Evolutionary conservation across 148 eudicot species (phyloP).

Genomic region (Vaccinium macrocarpon): DNA sequence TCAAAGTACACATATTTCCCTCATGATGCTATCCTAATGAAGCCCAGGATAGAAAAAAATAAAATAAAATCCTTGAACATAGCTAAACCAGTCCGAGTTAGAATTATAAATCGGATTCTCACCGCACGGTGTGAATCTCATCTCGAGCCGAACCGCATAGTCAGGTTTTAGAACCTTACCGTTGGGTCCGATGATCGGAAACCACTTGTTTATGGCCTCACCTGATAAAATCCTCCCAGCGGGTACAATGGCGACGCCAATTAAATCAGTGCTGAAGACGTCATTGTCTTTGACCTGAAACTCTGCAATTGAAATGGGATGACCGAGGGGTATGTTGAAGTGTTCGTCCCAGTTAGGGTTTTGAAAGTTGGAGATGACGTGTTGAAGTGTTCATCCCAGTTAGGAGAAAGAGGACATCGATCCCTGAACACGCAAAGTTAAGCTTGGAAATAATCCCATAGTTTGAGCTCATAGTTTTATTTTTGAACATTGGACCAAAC

Average conservation of each 20-base stretch:
- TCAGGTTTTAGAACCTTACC: slow-evolving; percentile 63
- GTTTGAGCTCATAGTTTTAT: too few species aligned
- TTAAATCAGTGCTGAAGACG: slow-evolving; percentile 72
- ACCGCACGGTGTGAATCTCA: slow-evolving; percentile 43
- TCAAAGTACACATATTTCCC: background rate
- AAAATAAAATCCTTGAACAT: too few species aligned
- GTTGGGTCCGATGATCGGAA: slow-evolving; percentile 39
- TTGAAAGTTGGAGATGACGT: slow-evolving; percentile 54
- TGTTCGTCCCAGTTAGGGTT: slow-evolving; percentile 75
- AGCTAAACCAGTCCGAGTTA: slow-evolving; percentile 19
- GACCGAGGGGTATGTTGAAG: slow-evolving; percentile 69
- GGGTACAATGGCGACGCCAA: slow-evolving; percentile 55
- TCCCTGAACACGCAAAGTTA: too few species aligned
- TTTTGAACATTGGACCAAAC: too few species aligned
- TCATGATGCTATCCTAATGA: too few species aligned
- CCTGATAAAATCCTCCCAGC: slow-evolving; percentile 47
- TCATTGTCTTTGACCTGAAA: slow-evolving; percentile 81
- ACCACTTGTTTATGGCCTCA: slow-evolving; percentile 60
- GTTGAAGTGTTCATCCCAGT: too few species aligned
- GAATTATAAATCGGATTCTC: slow-evolving; percentile 21
- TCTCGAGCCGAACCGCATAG: slow-evolving; percentile 47
- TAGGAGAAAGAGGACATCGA: too few species aligned
- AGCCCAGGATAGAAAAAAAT: too few species aligned
- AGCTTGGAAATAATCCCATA: too few species aligned
- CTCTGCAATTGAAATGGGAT: slow-evolving; percentile 50